Evolutionary conservation across 345 rosid species (phyloP), one percentile per base, ranked within the genome.

Genomic region (Toxicodendron radicans): DNA sequence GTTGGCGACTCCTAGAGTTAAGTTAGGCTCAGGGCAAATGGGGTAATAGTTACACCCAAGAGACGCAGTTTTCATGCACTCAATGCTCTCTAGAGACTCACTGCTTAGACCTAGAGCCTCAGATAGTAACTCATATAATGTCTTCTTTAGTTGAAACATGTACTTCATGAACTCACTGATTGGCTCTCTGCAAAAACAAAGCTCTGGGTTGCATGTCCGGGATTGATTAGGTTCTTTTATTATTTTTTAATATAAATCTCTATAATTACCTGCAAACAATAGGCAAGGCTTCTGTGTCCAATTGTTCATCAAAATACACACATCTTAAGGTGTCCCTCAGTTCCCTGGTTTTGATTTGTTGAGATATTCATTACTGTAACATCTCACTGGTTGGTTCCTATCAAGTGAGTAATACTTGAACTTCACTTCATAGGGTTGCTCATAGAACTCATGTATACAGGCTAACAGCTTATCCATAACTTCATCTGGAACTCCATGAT

Each of bases 361-460:
- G 23, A 16, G 16, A 23, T 10, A 4, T 21, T 14, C 18, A 18
- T 8, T 18, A 10, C 66, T 58, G 35, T 58, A 58, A 58, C 3
- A 58, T 23, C 13, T 58, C 33, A 27, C 30, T 27, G 30, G 30
- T 27, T 27, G 30, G 30, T 2, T 27, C 30, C 30, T 27, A 27
- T 85, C 84, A 2, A 87, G 81, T 0, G 84, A 78, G 79, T 84
- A 88, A 51, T 75, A 61, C 72, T 81, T 79, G 82, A 69, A 81
- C 82, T 82, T 86, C 76, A 57, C 68, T 62, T 84, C 82, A 76
- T 61, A 69, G 5, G 78, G 79, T 32, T 88, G 91, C 75, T 83
- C 88, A 45, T 84, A 88, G 78, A 85, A 88, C 12, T 68, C 20
- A 30, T 70, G 76, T 0, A 75, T 74, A 0, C 76, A 70, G 20